Conservation (phyloP, 2,329 filamentous ascomycete species). For the Paracoccidioides brasiliensis region DNA sequence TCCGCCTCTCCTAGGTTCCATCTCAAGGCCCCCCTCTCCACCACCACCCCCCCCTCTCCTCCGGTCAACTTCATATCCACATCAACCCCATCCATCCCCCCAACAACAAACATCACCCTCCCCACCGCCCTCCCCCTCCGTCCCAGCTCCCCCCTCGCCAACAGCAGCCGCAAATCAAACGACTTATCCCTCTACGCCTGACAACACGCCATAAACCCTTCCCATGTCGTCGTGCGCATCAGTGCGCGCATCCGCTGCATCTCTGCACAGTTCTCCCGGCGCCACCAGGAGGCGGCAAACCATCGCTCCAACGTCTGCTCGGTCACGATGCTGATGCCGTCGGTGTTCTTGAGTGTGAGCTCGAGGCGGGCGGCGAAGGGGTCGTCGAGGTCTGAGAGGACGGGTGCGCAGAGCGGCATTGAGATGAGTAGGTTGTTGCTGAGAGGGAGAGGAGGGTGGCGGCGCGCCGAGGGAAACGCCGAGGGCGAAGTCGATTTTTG, state of each 20-base stretch:
- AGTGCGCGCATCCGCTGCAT: slow-evolving; percentile 22
- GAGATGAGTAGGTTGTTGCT: slow-evolving; percentile 28
- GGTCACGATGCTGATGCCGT: slow-evolving; percentile 21
- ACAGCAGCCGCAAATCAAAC: slow-evolving; percentile 28
- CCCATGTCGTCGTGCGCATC: slow-evolving; percentile 29
- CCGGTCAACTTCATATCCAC: slow-evolving; percentile 26
- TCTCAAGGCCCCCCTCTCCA: slow-evolving; percentile 17
- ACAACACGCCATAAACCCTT: slow-evolving; percentile 33
- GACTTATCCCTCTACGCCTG: slow-evolving; percentile 25
- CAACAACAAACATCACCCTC: slow-evolving; percentile 31
- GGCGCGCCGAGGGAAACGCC: slow-evolving; percentile 37
- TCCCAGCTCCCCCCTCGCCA: slow-evolving; percentile 20
- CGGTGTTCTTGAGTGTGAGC: slow-evolving; percentile 20
- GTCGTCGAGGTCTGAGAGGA: slow-evolving; percentile 25
- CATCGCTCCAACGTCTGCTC: slow-evolving; percentile 29
- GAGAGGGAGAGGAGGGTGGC: slow-evolving; percentile 30
- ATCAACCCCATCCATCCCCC: slow-evolving; percentile 27
- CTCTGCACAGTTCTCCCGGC: slow-evolving; percentile 22
- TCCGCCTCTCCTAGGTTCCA: slow-evolving; percentile 19
- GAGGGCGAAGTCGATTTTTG: slow-evolving; percentile 25
- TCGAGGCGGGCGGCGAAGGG: slow-evolving; percentile 25
- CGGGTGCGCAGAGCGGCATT: slow-evolving; percentile 29
- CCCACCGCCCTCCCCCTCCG: slow-evolving; percentile 37
- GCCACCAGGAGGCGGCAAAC: slow-evolving; percentile 30
- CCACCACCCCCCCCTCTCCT: slow-evolving; percentile 19